Evolutionary conservation across 2,329 filamentous ascomycete genomes (phyloP), one percentile per base, ranked within the genome.

Genomic region (Fusarium dlaminii): DNA sequence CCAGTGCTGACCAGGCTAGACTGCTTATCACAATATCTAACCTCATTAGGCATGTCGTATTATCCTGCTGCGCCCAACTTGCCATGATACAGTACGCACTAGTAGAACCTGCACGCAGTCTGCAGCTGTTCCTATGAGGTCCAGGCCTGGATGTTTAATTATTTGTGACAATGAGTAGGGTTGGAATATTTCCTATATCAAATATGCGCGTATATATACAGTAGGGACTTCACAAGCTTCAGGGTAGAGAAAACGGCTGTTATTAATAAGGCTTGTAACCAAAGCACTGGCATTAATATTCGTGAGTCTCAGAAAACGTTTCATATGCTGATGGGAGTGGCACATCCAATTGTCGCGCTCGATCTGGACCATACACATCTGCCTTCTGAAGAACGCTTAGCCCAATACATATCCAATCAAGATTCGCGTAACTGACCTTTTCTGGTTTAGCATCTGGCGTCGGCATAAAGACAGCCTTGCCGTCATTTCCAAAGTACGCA

Each of bases 131-230:
- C 14, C 14, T 22, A 22, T 29, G 4, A 11, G 13, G 6, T 30
- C 2, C 3, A 0, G 4, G 1, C 6, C 22, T n/a, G 27, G 18
- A 4, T 10, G 2, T n/a, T 12, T 6, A 30, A 8, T 17, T 13
- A 11, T 20, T 29, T 22, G 4, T 4, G 24, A 14, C n/a, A 46
- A 15, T 4, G 13, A 8, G 8, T 15, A 22, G 27, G 8, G 4
- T 15, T 22, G 3, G 8, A 15, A 29, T 15, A 22, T 5, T 8
- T 8, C 8, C 12, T 20, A 14, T 20, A 7, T 13, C 10, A 7
- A 1, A 6, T 27, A 13, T 6, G 5, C 1, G 2, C 1, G 0
- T 27, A 3, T 20, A 32, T 3, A 49, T 10, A 13, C 3, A 2
- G 15, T 3, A 18, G 9, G 6, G 22, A 14, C 22, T 32, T n/a